A percentile compares a stretch with the other conserved stretches of the same genome.
phyloP scores from a whole-genome alignment of 2,329 filamentous ascomycete genomes.

The Hymenoscyphus fructigenus region DNA sequence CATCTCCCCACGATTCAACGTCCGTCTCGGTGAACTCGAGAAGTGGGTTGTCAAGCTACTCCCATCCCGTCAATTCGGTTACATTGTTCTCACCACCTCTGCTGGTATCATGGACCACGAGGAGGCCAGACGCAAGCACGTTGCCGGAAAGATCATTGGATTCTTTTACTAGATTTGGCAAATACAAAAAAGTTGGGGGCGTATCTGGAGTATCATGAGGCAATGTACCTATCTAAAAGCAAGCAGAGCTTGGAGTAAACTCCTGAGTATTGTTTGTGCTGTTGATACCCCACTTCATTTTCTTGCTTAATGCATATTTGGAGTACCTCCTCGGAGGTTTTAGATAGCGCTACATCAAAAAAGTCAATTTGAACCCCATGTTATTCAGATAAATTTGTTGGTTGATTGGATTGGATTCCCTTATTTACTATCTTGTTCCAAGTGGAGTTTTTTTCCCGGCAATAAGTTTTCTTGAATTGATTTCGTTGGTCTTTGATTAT shows the following conservation, averaged over 20 bases:
- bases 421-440: not conserved
- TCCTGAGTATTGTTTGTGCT: constrained; percentile 19
- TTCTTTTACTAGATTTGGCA: constrained; percentile 87
- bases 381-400: not conserved
- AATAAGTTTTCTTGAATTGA: not conserved
- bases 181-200: constrained; percentile 15
- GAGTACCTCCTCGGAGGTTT: constrained; percentile 24
- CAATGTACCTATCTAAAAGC: constrained; percentile 33
- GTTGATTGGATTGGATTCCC: no score
- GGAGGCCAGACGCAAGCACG: constrained; percentile 98
- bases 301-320: constrained; percentile 28
- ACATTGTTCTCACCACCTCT: constrained; percentile 98
- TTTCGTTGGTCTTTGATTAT: not conserved
- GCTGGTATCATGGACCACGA: constrained; percentile 99
- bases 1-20: constrained; percentile 99
- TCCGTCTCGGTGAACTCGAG: constrained; percentile 95
- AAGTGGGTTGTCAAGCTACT: constrained; percentile 99
- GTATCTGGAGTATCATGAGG: constrained; percentile 36
- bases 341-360: constrained; percentile 35
- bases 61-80: constrained; percentile 99
- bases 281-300: constrained; percentile 33
- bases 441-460: not conserved
- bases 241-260: constrained; percentile 24
- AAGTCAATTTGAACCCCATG: constrained; percentile 31
- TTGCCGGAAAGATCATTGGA: constrained; percentile 97